Evolutionary conservation across 805 yeast species (phyloP).

Genomic region (Myxozyma sirexii): DNA sequence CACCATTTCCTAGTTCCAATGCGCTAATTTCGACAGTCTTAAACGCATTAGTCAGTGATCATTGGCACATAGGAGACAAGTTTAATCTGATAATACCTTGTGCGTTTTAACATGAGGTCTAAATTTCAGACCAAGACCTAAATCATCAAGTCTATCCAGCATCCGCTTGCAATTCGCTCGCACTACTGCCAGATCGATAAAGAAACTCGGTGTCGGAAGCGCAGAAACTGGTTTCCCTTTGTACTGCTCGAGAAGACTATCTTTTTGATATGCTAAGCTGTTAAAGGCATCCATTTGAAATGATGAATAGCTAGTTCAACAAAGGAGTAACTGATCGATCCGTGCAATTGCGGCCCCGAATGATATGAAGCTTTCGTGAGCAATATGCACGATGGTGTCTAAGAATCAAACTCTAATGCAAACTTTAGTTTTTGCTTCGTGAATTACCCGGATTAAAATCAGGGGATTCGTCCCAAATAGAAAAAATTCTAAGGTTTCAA

Average conservation of each 20-base stretch:
- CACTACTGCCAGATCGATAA: slow-evolving; percentile 51
- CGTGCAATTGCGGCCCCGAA: too few species aligned
- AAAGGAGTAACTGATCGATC: too few species aligned
- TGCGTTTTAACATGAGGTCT: slow-evolving; percentile 79
- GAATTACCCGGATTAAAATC: slow-evolving; percentile 4
- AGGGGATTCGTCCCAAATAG: not conserved
- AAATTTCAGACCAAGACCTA: slow-evolving; percentile 49
- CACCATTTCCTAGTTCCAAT: slow-evolving; percentile 46
- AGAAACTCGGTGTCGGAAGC: slow-evolving; percentile 63
- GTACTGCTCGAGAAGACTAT: slow-evolving; percentile 9
- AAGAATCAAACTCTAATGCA: too few species aligned
- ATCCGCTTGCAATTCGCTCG: slow-evolving; percentile 52
- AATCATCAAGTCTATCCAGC: slow-evolving; percentile 50
- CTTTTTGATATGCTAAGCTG: not conserved
- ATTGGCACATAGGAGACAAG: too few species aligned
- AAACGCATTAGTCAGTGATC: not conserved
- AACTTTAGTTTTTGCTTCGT: not conserved
- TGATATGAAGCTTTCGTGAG: too few species aligned
- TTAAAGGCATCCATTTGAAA: not conserved
- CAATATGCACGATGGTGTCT: too few species aligned
- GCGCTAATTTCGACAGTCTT: slow-evolving; percentile 57
- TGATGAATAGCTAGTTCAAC: too few species aligned
- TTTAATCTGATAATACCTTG: too few species aligned
- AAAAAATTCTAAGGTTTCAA: not conserved
- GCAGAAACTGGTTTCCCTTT: slow-evolving; percentile 50